Conservation (phyloP, 2,329 filamentous ascomycete genomes). For the Beauveria pseudobassiana region DNA sequence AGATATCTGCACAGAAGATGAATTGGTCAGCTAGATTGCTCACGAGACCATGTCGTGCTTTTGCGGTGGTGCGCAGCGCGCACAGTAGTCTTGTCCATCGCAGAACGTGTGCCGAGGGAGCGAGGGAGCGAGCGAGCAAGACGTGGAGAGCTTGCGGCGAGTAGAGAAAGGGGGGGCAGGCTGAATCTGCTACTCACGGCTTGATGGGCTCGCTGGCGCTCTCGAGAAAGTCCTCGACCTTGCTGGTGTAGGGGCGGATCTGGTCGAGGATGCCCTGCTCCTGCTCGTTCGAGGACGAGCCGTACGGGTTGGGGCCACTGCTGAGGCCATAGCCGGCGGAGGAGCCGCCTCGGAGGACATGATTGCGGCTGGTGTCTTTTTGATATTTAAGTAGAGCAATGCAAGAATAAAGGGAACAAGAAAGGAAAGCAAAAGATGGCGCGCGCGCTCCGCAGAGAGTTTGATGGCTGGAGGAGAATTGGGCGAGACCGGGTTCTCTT, state of each 20-base stretch:
- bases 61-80: not conserved
- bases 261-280: slow-evolving; percentile 64
- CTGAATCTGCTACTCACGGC: slow-evolving; percentile 51
- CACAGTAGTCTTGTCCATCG: not conserved
- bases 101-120: no score
- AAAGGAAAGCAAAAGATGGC: not conserved
- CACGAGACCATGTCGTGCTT: not conserved
- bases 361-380: not conserved
- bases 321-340: slow-evolving; percentile 74
- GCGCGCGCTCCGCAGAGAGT: not conserved
- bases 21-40: slow-evolving; percentile 13
- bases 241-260: slow-evolving; percentile 91
- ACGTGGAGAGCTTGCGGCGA: not conserved
- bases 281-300: slow-evolving; percentile 48
- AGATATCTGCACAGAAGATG: slow-evolving; percentile 58
- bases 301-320: slow-evolving; percentile 61
- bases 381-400: not conserved
- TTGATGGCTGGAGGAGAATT: not conserved
- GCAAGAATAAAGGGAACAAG: not conserved
- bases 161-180: not conserved
- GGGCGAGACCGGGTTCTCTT: not conserved
- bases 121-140: no score
- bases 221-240: slow-evolving; percentile 92
- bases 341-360: slow-evolving; percentile 55
- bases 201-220: slow-evolving; percentile 83